phyloP scores from a whole-genome alignment of 192 early-diverging fungal genomes.

The Chytriomyces sp. region DNA sequence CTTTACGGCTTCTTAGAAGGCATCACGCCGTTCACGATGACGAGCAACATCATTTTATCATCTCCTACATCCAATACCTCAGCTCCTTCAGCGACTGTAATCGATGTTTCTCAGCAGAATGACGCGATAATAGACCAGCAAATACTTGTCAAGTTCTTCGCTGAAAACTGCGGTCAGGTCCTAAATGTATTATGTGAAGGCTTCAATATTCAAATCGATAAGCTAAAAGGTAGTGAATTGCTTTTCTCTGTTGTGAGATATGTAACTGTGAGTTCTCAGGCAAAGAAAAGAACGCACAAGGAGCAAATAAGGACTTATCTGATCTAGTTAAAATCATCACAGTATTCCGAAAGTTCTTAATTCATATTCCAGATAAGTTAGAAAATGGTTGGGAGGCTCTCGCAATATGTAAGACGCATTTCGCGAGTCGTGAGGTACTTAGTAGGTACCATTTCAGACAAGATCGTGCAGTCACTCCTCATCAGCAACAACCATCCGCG shows the following conservation, averaged over 20 bases:
- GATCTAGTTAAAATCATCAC: constrained; percentile 65
- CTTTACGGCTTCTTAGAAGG: constrained; percentile 75
- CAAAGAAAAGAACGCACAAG: constrained; percentile 52
- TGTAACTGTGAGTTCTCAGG: constrained; percentile 29
- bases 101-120: constrained; percentile 61
- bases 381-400: constrained; percentile 72
- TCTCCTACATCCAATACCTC: neutral
- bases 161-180: constrained; percentile 71
- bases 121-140: constrained; percentile 44
- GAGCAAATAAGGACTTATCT: constrained; percentile 66
- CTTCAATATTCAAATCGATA: constrained; percentile 71
- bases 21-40: neutral
- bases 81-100: neutral
- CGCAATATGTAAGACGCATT: constrained; percentile 56
- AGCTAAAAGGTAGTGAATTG: constrained; percentile 66
- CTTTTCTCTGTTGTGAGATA: neutral
- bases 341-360: constrained; percentile 68
- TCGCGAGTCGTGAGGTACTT: neutral
- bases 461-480: constrained; percentile 65
- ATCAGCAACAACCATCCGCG: constrained; percentile 68
- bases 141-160: constrained; percentile 66
- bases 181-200: constrained; percentile 70
- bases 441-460: constrained; percentile 43
- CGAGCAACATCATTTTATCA: constrained; percentile 4
- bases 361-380: constrained; percentile 69